Conservation (phyloP, 768 basidiomycete species). For the Porphyrellus cyaneotinctus region DNA sequence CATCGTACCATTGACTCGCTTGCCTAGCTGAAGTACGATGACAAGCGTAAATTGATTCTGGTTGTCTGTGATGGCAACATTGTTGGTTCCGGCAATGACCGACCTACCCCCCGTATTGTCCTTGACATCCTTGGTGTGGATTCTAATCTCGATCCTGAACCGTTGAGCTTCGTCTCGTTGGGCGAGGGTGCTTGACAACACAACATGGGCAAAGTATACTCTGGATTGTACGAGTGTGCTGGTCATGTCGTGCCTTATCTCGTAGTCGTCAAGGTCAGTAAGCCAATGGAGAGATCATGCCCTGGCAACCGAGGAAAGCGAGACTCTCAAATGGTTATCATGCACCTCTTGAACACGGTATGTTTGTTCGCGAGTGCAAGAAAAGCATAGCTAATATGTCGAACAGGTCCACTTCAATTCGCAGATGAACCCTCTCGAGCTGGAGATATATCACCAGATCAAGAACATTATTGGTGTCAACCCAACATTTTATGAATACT, state of each 20-base stretch:
- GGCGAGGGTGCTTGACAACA: slow-evolving; percentile 95
- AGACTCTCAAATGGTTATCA: slow-evolving; percentile 92
- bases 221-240: slow-evolving; percentile 87
- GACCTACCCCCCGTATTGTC: slow-evolving; percentile 93
- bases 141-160: slow-evolving; percentile 90
- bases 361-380: slow-evolving; percentile 5
- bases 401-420: slow-evolving; percentile 90
- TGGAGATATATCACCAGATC: slow-evolving; percentile 99
- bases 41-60: slow-evolving; percentile 80
- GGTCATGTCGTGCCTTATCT: slow-evolving; percentile 96
- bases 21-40: slow-evolving; percentile 93
- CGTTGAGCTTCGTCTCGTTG: slow-evolving; percentile 88
- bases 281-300: slow-evolving; percentile 86
- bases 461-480: slow-evolving; percentile 99
- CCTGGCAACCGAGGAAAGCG: slow-evolving; percentile 99
- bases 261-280: slow-evolving; percentile 90
- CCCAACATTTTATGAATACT: slow-evolving; percentile 95
- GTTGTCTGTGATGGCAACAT: slow-evolving; percentile 73
- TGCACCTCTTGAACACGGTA: slow-evolving; percentile 98
- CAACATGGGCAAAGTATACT: slow-evolving; percentile 98
- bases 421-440: slow-evolving; percentile 93
- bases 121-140: slow-evolving; percentile 95
- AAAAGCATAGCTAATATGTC: not conserved
- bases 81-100: slow-evolving; percentile 93
- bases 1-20: slow-evolving; percentile 90